Conservation (phyloP, 108 stramenopile genomes). For the Aurantiochytrium sp. region DNA sequence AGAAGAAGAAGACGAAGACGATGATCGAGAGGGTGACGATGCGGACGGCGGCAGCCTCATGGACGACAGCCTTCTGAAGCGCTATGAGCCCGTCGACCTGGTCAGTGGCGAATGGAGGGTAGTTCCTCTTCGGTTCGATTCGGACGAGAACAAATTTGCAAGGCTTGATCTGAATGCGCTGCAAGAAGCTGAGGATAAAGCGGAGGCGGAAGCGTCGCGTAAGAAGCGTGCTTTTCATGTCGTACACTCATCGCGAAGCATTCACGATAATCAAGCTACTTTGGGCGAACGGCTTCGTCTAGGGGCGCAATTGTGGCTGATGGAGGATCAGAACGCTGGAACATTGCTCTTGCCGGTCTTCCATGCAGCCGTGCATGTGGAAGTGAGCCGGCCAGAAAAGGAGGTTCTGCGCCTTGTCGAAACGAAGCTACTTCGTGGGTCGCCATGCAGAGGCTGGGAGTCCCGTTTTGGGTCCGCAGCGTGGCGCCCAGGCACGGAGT, state of each 20-base stretch:
- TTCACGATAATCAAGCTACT: neutral
- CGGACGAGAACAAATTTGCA: neutral
- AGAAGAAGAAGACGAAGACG: neutral
- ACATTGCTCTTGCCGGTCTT: neutral
- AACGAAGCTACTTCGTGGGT: neutral
- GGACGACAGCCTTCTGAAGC: neutral
- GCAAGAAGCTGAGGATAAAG: neutral
- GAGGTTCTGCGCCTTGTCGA: neutral
- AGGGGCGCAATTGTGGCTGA: neutral
- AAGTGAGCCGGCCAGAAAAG: neutral
- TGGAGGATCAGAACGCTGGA: neutral
- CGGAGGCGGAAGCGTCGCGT: neutral
- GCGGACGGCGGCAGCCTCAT: neutral
- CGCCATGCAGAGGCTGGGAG: neutral
- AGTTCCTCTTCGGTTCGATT: neutral
- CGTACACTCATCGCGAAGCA: neutral
- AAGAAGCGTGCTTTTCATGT: neutral
- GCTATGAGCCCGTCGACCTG: neutral
- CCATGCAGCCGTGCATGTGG: neutral
- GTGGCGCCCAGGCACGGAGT: slow-evolving; percentile 23
- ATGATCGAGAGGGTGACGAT: neutral
- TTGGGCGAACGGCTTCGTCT: neutral
- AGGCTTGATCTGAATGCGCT: neutral
- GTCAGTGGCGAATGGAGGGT: neutral
- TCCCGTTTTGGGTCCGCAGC: neutral